Conservation (phyloP, 176 grass and related monocot genomes). For the Avena sativa region DNA sequence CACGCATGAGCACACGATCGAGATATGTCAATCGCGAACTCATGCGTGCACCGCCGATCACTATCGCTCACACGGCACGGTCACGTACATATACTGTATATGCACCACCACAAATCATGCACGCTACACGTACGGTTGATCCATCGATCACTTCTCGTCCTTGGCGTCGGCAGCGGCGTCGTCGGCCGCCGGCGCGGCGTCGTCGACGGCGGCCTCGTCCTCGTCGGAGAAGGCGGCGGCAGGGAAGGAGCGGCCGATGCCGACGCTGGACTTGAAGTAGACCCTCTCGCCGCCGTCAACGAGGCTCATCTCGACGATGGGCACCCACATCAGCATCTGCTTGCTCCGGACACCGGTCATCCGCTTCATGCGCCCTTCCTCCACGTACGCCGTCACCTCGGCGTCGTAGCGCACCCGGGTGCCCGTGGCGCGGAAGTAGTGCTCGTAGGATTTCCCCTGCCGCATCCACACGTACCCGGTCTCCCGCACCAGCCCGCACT, state of each 20-base stretch:
- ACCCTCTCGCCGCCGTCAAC: slow-evolving; percentile 58
- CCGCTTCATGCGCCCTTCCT: slow-evolving; percentile 80
- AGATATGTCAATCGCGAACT: background rate
- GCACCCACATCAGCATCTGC: slow-evolving; percentile 93
- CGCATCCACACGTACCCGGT: slow-evolving; percentile 96
- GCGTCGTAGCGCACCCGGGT: slow-evolving; percentile 73
- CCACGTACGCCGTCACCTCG: slow-evolving; percentile 90
- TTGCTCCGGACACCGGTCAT: slow-evolving; percentile 88
- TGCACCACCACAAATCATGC: background rate
- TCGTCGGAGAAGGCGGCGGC: slow-evolving; percentile 71
- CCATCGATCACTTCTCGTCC: background rate
- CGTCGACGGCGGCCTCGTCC: background rate
- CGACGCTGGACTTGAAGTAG: slow-evolving; percentile 87
- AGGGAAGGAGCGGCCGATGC: slow-evolving; percentile 77
- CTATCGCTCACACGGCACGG: background rate
- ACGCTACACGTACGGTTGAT: background rate
- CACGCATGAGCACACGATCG: background rate
- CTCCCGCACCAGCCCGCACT: slow-evolving; percentile 80
- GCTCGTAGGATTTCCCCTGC: slow-evolving; percentile 76
- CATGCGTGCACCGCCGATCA: background rate
- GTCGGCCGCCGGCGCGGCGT: background rate
- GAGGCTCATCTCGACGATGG: slow-evolving; percentile 88
- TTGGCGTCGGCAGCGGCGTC: background rate
- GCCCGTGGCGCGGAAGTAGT: slow-evolving; percentile 71
- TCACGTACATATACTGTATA: background rate